phyloP scores from a whole-genome alignment of 1,284 basidiomycete genomes.

The Pisolithus thermaeus region DNA sequence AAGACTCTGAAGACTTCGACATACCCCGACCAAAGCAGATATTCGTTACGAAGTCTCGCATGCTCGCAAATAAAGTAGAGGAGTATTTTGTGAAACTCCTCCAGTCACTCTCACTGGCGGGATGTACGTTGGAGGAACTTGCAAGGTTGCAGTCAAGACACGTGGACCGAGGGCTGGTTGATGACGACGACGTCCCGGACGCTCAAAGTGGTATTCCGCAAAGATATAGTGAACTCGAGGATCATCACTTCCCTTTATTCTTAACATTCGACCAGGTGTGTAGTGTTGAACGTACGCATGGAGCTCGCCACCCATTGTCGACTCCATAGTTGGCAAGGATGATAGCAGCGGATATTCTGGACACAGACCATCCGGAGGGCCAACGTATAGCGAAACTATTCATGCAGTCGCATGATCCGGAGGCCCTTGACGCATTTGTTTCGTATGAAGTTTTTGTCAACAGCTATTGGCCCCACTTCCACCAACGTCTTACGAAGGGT shows the following conservation, averaged over 20 bases:
- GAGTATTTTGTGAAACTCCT: conserved; percentile 56
- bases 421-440: conserved; percentile 26
- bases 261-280: conserved; percentile 58
- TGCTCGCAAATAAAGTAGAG: conserved; percentile 62
- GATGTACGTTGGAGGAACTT: conserved; percentile 36
- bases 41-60: conserved; percentile 66
- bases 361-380: conserved; percentile 7
- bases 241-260: conserved; percentile 67
- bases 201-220: conserved; percentile 45
- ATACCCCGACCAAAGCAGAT: conserved; percentile 52
- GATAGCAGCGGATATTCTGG: conserved; percentile 20
- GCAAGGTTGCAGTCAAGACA: conserved; percentile 19
- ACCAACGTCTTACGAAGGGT: conserved; percentile 47
- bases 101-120: conserved; percentile 39
- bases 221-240: conserved; percentile 51
- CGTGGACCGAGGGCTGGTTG: conserved; percentile 36
- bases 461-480: conserved; percentile 61
- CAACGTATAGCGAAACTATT: conserved; percentile 12
- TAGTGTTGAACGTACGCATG: neutral
- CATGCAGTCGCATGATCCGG: conserved; percentile 8
- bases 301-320: neutral
- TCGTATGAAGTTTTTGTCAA: conserved; percentile 48
- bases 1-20: conserved; percentile 14
- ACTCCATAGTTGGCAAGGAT: conserved; percentile 10
- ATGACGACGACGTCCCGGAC: conserved; percentile 43